phyloP scores from a whole-genome alignment of 305 asterid genomes.

The Solanum hybrid region DNA sequence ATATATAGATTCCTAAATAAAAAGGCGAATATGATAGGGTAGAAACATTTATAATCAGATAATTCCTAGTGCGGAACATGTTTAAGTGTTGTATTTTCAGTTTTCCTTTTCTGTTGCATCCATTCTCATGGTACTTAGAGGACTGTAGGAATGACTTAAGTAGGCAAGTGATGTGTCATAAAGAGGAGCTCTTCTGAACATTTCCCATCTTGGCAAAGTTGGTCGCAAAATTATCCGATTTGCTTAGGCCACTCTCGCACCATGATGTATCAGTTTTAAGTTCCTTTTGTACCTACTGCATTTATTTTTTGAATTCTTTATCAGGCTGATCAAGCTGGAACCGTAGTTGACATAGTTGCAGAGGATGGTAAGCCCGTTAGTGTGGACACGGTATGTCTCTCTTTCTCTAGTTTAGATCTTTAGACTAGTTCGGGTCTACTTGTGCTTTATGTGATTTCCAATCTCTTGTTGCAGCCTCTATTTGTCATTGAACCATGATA shows the following conservation, averaged over 20 bases:
- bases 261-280: not conserved
- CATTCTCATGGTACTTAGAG: not conserved
- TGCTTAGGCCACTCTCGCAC: not conserved
- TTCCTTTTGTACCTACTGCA: not conserved
- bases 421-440: not conserved
- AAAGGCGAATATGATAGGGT: not conserved
- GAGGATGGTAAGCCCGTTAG: slow-evolving; percentile 86
- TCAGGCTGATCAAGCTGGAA: slow-evolving; percentile 84
- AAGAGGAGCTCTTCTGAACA: not conserved
- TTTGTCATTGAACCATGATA: slow-evolving; percentile 58
- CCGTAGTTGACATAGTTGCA: slow-evolving; percentile 51
- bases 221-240: not conserved
- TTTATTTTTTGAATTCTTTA: not conserved
- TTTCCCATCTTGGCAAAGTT: not conserved
- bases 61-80: not conserved
- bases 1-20: not conserved
- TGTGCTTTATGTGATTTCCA: not conserved
- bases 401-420: not conserved
- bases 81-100: not conserved
- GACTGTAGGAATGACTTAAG: not conserved
- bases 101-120: not conserved
- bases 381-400: slow-evolving; percentile 51
- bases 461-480: slow-evolving; percentile 49
- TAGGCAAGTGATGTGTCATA: not conserved
- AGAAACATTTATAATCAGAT: not conserved